Conservation (phyloP, 2,329 filamentous ascomycete genomes). For the Fusarium sp. region DNA sequence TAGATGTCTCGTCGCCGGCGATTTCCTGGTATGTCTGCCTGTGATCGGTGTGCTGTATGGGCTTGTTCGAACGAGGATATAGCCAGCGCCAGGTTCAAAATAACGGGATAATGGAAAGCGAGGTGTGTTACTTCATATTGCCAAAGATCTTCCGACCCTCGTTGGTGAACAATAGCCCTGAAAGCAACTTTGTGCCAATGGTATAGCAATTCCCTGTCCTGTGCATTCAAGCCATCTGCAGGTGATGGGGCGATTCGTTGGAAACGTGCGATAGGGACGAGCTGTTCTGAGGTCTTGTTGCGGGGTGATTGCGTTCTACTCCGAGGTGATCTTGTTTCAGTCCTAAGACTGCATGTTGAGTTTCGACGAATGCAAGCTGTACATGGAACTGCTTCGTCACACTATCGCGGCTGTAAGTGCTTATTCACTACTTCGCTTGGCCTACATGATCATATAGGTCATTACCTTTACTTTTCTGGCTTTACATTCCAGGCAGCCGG, state of each 20-base stretch:
- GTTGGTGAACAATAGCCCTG: background rate
- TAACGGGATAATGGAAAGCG: background rate
- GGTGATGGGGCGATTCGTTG: background rate
- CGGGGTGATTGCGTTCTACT: background rate
- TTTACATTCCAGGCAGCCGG: background rate
- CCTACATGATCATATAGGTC: rapidly evolving
- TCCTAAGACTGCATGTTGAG: background rate
- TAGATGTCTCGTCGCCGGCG: background rate
- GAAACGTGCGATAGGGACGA: background rate
- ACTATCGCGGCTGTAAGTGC: background rate
- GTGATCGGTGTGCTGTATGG: background rate
- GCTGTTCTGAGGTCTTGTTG: background rate
- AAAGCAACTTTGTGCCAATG: background rate
- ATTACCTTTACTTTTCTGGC: slow-evolving; percentile 1
- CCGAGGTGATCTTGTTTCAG: background rate
- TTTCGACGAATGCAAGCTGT: background rate
- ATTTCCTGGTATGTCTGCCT: background rate
- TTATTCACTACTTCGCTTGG: background rate
- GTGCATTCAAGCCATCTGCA: background rate
- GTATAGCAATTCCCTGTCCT: background rate
- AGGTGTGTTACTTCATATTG: background rate
- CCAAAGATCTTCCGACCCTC: background rate
- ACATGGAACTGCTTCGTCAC: background rate
- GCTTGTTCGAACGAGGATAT: background rate
- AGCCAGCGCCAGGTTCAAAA: background rate